Evolutionary conservation across 257 asterid species (phyloP), one percentile per base, ranked within the genome.

Genomic region (Leptodermis oblonga): DNA sequence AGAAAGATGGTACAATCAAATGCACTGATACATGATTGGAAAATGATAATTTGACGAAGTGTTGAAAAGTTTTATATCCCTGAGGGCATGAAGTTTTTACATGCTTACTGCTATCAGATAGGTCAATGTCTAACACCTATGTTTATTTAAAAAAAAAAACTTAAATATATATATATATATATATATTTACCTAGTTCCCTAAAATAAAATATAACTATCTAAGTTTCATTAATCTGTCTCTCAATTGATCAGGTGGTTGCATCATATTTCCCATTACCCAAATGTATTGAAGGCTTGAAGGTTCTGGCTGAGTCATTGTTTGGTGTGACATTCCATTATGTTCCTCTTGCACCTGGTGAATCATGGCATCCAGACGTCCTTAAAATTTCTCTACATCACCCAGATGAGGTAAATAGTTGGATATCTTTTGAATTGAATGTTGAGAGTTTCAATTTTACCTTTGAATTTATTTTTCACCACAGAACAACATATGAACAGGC

Each of bases 311-410:
- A 86, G 84, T 93, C 99, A 67, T 79, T 93, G 76, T 93, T 93
- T 85, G 92, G 91, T 66, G 90, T 90, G 78, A 82, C 76, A 49
- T 87, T 79, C 74, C 84, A 68, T 36, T 77, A 77, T 73, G 78
- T 83, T 73, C 90, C 97, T 68, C 85, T 89, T 70, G 84, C 81
- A 51, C 97, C 92, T 63, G 96, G 96, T 79, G 99, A 93, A 86
- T 89, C 99, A 72, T 93, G 99, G 99, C 99, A 93, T 78, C 95
- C 90, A 55, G 99, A 93, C 76, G 99, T 93, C 81, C 80, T 88
- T 72, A 93, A 93, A 82, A 76, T 90, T 79, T 82, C 90, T 62
- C 68, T 93, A 67, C 80, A 83, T 74, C 99, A 90, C 87, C 88
- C 92, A 46, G 83, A 86, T 80, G 99, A 93, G 99, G 99, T 88